phyloP scores from a whole-genome alignment of 805 yeast genomes.

The Barnettozyma sp. region DNA sequence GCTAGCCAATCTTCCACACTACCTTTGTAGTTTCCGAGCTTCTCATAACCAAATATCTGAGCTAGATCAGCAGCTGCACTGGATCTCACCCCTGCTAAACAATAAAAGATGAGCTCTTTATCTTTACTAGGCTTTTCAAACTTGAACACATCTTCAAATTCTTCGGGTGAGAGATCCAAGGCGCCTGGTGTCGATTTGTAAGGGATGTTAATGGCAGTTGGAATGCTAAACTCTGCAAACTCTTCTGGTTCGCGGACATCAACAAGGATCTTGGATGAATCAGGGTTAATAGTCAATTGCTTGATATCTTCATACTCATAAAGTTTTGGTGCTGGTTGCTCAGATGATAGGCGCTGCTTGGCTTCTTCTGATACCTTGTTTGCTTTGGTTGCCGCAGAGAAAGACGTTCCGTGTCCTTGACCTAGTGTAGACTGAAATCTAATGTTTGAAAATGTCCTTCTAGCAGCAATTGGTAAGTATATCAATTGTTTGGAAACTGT shows the following conservation, averaged over 20 bases:
- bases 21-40: conserved; percentile 82
- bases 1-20: conserved; percentile 80
- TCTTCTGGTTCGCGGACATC: conserved; percentile 95
- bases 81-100: conserved; percentile 89
- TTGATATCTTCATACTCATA: conserved; percentile 50
- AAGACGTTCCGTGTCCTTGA: no score
- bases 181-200: conserved; percentile 92
- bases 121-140: conserved; percentile 68
- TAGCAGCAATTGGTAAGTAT: no score
- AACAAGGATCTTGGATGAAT: conserved; percentile 50
- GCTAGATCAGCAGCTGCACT: conserved; percentile 90
- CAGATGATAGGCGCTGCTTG: conserved; percentile 10
- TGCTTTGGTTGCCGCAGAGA: conserved; percentile 5
- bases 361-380: conserved; percentile 7
- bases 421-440: no score
- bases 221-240: conserved; percentile 62
- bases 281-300: conserved; percentile 36
- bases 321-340: conserved; percentile 33
- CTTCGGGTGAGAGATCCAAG: conserved; percentile 67
- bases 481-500: no score
- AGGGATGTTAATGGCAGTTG: conserved; percentile 82
- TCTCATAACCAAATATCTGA: conserved; percentile 76
- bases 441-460: no score
- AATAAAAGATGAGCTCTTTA: conserved; percentile 78
- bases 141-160: conserved; percentile 75